Percentiles rank a stretch among this genome's conserved stretches.
These are phyloP conservation scores for Yarrowia sp. DNA, from an alignment of 805 yeast genomes.

Conservation along the genomic window DNA sequence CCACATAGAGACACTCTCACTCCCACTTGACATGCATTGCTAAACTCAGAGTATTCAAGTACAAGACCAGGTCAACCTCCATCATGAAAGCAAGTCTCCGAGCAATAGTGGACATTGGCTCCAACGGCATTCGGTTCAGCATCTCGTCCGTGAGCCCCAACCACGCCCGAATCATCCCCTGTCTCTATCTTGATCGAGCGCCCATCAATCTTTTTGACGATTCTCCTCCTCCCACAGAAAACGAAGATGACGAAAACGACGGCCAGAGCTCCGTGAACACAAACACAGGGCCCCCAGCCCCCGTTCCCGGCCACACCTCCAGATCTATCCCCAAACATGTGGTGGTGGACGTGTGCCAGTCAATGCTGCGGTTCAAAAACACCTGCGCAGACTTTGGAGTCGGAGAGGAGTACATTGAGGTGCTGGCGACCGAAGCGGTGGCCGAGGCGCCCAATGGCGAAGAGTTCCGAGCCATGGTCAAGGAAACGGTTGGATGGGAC, in stretches of 20 bases:
- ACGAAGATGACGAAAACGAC: constrained; percentile 30
- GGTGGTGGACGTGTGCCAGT: constrained; percentile 64
- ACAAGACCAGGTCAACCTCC: background rate
- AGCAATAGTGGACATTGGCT: constrained; percentile 79
- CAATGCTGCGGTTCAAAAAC: constrained; percentile 70
- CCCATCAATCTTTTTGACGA: constrained; percentile 65
- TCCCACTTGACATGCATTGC: constrained; percentile 36
- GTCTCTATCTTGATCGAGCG: constrained; percentile 75
- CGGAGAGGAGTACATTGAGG: constrained; percentile 60
- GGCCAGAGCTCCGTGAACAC: constrained; percentile 38
- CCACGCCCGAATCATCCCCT: constrained; percentile 78
- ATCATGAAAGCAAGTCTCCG: constrained; percentile 40
- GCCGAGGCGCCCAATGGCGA: constrained; percentile 70
- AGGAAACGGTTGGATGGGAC: constrained; percentile 68
- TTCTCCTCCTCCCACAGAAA: constrained; percentile 26
- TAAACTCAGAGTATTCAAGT: constrained; percentile 20
- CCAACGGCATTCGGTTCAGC: constrained; percentile 75
- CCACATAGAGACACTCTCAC: constrained; percentile 1
- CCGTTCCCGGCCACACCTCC: constrained; percentile 21
- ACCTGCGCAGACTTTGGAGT: constrained; percentile 81
- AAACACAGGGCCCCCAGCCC: constrained; percentile 23
- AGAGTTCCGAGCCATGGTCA: constrained; percentile 63
- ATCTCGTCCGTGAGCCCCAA: constrained; percentile 72
- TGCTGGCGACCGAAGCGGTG: constrained; percentile 78
- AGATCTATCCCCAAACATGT: constrained; percentile 52